These are phyloP conservation scores for Colletotrichum sp. DNA, from an alignment of 2,329 filamentous ascomycete genomes.

Conservation along the genomic window DNA sequence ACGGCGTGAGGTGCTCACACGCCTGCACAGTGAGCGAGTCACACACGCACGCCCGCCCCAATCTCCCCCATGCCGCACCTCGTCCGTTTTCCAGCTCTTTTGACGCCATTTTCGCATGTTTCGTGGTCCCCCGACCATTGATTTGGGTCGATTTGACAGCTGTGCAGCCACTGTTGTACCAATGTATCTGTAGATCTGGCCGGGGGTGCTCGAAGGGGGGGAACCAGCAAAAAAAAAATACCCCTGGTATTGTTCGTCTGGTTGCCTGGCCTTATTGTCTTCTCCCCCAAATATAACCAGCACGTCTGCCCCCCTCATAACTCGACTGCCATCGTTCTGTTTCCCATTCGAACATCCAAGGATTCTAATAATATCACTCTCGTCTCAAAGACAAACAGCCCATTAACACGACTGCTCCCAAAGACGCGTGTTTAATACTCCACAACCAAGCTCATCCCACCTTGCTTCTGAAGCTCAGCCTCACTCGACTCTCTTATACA, in stretches of 20 bases:
- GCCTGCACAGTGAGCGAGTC: slow-evolving; percentile 2
- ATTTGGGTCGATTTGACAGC: not conserved
- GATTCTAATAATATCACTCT: slow-evolving; percentile 4
- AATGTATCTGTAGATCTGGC: not conserved
- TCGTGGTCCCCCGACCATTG: not conserved
- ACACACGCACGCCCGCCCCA: not conserved
- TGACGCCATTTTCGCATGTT: slow-evolving; percentile 23
- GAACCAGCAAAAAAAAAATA: not conserved
- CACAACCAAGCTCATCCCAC: not conserved
- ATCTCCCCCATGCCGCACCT: slow-evolving; percentile 6
- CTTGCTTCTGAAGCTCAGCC: not conserved
- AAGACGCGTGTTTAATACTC: not conserved
- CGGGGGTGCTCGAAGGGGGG: not conserved
- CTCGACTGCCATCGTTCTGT: not conserved
- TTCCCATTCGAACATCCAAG: not conserved
- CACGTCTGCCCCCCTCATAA: not conserved
- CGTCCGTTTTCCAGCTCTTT: slow-evolving; percentile 17
- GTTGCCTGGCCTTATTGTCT: not conserved
- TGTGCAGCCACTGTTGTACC: slow-evolving; percentile 3
- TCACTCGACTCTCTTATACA: not conserved
- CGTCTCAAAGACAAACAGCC: not conserved
- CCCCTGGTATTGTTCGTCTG: not conserved
- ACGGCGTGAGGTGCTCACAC: not conserved
- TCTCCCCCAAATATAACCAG: slow-evolving; percentile 15
- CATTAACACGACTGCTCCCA: not conserved